Evolutionary conservation across 768 basidiomycete species (phyloP), one percentile per base, ranked within the genome.

Genomic region (Boletellus emodensis): DNA sequence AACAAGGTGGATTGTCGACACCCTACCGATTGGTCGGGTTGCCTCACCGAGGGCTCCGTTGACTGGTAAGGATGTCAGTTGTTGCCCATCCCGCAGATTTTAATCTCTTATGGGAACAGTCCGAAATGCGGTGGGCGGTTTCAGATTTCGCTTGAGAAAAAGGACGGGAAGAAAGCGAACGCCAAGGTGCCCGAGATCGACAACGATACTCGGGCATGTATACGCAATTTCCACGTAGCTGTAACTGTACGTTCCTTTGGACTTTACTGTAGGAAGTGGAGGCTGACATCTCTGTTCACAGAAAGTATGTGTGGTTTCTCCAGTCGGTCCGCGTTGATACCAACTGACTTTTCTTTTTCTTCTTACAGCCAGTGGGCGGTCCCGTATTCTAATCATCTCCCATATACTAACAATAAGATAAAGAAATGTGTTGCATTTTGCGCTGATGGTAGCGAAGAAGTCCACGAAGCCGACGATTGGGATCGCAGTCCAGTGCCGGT

Each of bases 381-480:
- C 15, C 4, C 13, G 13, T 20, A 4, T 26, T 43, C 11, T 5
- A 8, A 0, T 35, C 7, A 6, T 18, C 3, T 11, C 28, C 14
- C 14, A 12, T 12, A 3, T 22, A 28, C 44, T 61, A 43, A 62
- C 38, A 10, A 17, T 3, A 26, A 9, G 6, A 6, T 36, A 7
- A 53, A 66, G 53, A 86, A 87, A 68, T 76, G 75, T 30, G 87
- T 90, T 28, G 77, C 77, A 8, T 90, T 87, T 56, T 77, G 79
- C 40, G 71, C 71, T 3, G 70, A 77, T 2, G 77, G 75, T 46
- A 68, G 71, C 12, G 81, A 85, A 52, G 75, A 86, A 62, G 71
- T 89, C 10, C 77, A 77, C 61, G 65, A 75, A 28, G 87, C 84
- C 3, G 87, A 90, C 63, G 85, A 86, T 49, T 89, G 87, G 87